Percentiles rank a stretch among this genome's conserved stretches.
Conservation (phyloP, 1,284 basidiomycete species). For the Gomphus bonarii region DNA sequence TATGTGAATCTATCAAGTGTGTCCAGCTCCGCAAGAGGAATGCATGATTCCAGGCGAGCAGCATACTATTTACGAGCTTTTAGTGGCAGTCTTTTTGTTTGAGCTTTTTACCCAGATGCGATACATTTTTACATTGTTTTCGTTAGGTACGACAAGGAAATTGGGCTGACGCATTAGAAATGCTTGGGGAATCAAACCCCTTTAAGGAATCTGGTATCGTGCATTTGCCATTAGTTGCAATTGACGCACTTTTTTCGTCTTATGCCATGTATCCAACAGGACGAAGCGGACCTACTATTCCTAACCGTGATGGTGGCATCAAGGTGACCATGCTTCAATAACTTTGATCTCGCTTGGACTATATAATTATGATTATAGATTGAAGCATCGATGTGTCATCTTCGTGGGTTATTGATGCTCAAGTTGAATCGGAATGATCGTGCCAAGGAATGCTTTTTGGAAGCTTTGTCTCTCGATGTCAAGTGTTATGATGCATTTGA, state of each 20-base stretch:
- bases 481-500: conserved; percentile 97
- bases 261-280: neutral
- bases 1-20: conserved; percentile 18
- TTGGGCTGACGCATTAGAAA: conserved; percentile 87
- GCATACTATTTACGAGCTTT: neutral
- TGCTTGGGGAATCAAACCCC: conserved; percentile 87
- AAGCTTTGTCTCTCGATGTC: conserved; percentile 88
- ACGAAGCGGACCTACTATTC: conserved; percentile 51
- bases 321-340: conserved; percentile 39
- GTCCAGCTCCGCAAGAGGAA: neutral
- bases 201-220: conserved; percentile 58
- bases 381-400: conserved; percentile 90
- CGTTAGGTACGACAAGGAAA: conserved; percentile 74
- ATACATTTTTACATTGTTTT: neutral
- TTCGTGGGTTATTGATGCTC: conserved; percentile 89
- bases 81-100: neutral
- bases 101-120: neutral
- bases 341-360: conserved; percentile 7
- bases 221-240: conserved; percentile 12
- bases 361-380: conserved; percentile 39
- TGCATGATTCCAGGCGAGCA: neutral
- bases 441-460: conserved; percentile 91
- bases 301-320: conserved; percentile 77
- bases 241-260: neutral
- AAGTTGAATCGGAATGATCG: conserved; percentile 84